These are phyloP conservation scores for Fusarium solani-melongenae DNA, from an alignment of 2,329 filamentous ascomycete genomes.

Conservation along the genomic window DNA sequence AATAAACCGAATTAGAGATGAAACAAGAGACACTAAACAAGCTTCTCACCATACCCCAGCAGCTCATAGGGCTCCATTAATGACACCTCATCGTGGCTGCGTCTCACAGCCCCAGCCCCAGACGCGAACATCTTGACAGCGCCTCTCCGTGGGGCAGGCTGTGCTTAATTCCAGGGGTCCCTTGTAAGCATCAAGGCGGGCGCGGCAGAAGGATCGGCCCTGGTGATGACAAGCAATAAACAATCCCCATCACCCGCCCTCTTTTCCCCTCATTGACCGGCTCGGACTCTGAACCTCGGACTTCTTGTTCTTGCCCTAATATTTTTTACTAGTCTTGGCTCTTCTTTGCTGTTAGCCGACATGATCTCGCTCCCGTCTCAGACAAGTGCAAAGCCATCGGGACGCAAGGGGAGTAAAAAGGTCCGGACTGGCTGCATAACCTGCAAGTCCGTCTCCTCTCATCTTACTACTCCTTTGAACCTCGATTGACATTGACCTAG, in stretches of 20 bases:
- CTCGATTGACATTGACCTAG: constrained; percentile 43
- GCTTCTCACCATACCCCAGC: not conserved
- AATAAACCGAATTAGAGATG: not conserved
- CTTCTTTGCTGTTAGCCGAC: not conserved
- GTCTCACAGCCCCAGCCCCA: constrained; percentile 1
- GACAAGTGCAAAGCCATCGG: constrained; percentile 34
- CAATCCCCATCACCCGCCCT: constrained; percentile 3
- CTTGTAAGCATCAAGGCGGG: constrained; percentile 1
- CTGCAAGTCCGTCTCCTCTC: constrained; percentile 61
- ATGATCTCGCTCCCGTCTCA: constrained; percentile 20
- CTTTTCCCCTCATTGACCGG: constrained; percentile 20
- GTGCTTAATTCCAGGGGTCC: not conserved
- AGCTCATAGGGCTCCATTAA: not conserved
- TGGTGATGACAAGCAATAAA: constrained; percentile 25
- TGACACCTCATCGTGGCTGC: not conserved
- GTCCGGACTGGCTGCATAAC: constrained; percentile 64
- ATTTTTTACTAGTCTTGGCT: not conserved
- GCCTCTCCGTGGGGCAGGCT: not conserved
- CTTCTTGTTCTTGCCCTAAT: not conserved
- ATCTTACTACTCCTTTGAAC: not conserved
- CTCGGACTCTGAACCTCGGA: constrained; percentile 32
- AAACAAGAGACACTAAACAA: not conserved
- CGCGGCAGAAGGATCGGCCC: not conserved
- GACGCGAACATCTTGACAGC: constrained; percentile 1
- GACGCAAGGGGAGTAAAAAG: constrained; percentile 57